These are phyloP conservation scores for Alternaria burnsii DNA, from an alignment of 2,329 filamentous ascomycete genomes.

Conservation along the genomic window DNA sequence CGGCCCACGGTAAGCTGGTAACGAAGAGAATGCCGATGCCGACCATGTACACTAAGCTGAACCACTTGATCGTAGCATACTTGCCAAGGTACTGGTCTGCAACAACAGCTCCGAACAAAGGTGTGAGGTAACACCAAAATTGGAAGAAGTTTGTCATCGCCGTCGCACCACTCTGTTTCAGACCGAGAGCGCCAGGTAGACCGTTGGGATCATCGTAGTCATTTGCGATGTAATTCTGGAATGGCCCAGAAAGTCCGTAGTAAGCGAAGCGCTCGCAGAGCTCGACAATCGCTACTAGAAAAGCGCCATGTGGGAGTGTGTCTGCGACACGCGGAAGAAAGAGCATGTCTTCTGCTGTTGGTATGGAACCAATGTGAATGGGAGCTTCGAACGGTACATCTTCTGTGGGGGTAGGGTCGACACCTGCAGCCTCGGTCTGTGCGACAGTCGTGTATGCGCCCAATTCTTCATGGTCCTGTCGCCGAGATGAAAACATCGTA, in stretches of 20 bases:
- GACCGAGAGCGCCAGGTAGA: conserved; percentile 52
- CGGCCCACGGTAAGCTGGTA: conserved; percentile 70
- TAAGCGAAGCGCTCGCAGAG: conserved; percentile 60
- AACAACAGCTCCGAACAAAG: conserved; percentile 59
- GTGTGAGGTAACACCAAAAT: conserved; percentile 60
- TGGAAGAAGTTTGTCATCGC: conserved; percentile 59
- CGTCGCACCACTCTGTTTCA: conserved; percentile 55
- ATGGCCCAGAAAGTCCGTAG: conserved; percentile 56
- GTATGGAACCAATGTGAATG: conserved; percentile 31
- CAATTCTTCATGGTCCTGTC: conserved; percentile 22
- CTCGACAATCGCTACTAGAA: conserved; percentile 59
- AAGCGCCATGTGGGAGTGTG: conserved; percentile 56
- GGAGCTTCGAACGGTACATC: conserved; percentile 11
- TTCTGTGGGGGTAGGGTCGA: conserved; percentile 25
- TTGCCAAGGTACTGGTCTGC: conserved; percentile 76
- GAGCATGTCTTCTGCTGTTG: conserved; percentile 37
- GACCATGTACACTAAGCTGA: conserved; percentile 68
- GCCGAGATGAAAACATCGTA: conserved; percentile 36
- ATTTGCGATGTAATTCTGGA: conserved; percentile 61
- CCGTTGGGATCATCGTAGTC: conserved; percentile 51
- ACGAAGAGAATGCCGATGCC: conserved; percentile 73
- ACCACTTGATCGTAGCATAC: conserved; percentile 74
- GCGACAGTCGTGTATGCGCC: conserved; percentile 46
- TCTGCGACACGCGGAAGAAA: conserved; percentile 51
- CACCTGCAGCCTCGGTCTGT: conserved; percentile 37